Base-by-base conservation (phyloP, 768 basidiomycete species). In the Trametes meyenii region DNA sequence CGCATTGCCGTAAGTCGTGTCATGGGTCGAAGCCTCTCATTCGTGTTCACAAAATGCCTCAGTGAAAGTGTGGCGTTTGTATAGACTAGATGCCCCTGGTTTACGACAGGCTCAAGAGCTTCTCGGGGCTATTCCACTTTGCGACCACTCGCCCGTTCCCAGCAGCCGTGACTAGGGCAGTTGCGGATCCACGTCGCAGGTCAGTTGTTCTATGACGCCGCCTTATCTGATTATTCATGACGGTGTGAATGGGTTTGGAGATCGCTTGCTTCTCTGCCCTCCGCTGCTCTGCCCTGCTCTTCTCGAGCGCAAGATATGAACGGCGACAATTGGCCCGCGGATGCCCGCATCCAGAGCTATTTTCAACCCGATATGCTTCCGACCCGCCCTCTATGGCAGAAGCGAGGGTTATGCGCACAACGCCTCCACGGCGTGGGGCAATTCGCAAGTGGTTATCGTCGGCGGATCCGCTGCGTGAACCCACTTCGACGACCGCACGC, bases 1-100 rank as follows among this genome's bases (percentile, higher is more conserved):
- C 23, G 42, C n/a, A 13, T 26, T 62, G 61, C 55, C 61, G 61
- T 62, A 57, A 56, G 24, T 45, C n/a, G 4, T 23, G 35, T 58
- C 57, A 58, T 45, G 49, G 10, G 12, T n/a, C 17, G 26, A 12
- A 17, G 36, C 14, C 29, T 33, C 14, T 24, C 23, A 42, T 33
- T 42, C 40, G 49, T 49, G 24, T 21, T 35, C n/a, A 36, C 26
- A 50, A 17, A 5, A 50, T 38, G 12, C 26, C 11, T 21, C 29
- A 48, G 43, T 36, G 49, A 43, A 43, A 6, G 38, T 29, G 55
- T 56, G 61, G 61, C 50, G 54, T 62, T 19, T 29, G 12, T 19
- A 17, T 10, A 38, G 45, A 38, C 38, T 39, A 29, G 49, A 8
- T 58, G 57, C 40, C 23, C 7, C 57, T 17, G 5, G 16, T 29